Percentiles rank a stretch among this genome's conserved stretches.
Conservation (phyloP, 176 grass and related monocot genomes). For the Carex cristatella region DNA sequence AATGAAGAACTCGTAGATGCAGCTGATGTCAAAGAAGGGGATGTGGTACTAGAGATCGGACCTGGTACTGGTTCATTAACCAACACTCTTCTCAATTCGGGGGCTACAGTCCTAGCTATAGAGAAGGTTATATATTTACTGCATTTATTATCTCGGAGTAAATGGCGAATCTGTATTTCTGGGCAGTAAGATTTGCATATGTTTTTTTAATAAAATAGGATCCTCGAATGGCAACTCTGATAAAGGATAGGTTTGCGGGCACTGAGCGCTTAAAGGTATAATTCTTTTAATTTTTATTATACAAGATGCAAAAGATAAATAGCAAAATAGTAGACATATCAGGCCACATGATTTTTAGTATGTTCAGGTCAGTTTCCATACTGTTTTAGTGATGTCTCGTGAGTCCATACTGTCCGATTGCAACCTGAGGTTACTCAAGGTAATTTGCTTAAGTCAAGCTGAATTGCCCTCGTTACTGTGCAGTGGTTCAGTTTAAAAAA, state of each 20-base stretch:
- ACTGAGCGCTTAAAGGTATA: slow-evolving; percentile 67
- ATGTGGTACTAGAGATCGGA: slow-evolving; percentile 88
- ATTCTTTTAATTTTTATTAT: slow-evolving; percentile 5
- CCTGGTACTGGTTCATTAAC: slow-evolving; percentile 84
- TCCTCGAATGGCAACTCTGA: slow-evolving; percentile 63
- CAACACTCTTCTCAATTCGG: slow-evolving; percentile 51
- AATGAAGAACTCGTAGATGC: slow-evolving; percentile 62
- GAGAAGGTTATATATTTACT: slow-evolving; percentile 54
- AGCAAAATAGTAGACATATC: background rate
- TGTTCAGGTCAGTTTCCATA: background rate
- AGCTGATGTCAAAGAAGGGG: slow-evolving; percentile 54
- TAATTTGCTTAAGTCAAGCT: background rate
- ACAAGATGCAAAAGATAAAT: background rate
- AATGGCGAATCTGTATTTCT: background rate
- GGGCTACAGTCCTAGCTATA: slow-evolving; percentile 66
- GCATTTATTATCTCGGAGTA: background rate
- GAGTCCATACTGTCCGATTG: background rate
- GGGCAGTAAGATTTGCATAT: background rate
- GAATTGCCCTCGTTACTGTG: background rate
- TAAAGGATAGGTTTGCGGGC: slow-evolving; percentile 74
- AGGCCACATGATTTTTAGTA: background rate
- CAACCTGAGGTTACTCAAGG: background rate
- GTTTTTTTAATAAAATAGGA: slow-evolving; percentile 39
- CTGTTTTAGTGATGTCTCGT: background rate
- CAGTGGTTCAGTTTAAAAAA: background rate